Base-by-base conservation (phyloP, 208 protist species). In the Entamoeba invadens region DNA sequence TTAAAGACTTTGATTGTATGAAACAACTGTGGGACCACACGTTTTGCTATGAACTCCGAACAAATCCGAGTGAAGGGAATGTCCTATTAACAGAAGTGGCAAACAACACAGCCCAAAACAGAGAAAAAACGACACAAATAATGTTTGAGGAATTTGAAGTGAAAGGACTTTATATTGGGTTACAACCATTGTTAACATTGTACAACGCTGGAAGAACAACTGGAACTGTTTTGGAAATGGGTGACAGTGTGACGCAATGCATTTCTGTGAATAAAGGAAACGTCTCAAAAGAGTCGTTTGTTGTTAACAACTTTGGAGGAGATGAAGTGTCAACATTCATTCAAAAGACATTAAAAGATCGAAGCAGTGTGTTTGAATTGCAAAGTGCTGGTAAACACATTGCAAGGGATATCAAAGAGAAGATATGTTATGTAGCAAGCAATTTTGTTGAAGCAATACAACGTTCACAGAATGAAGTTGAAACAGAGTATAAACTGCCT, bases 11-110 rank as follows among this genome's bases (percentile, higher is more conserved):
- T 91, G 94, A 93, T 45, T 68, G 93, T 46, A 95, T 95, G 94
- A 44, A 94, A 91, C 93, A 94, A 93, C 95, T 96, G 93, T 99
- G 98, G 98, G 97, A 99, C 95, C 98, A 99, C 95, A 99, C 98
- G 93, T 99, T 99, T 57, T 57, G 18, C 18, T 25, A 57, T 57
- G 47, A 57, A 57, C 8, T 57, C 12, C 8, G 47, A 57, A 57
- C 18, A 18, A 18, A 8, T 25, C 47, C 47, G 18, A 18, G 18
- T 25, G 47, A 57, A 57, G 12, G 18, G 8, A 8, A 8, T 25
- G 47, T 57, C 18, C 47, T 57, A 25, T 25, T 57, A 25, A 25
- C 47, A 25, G 47, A 57, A 57, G 8, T 18, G 18, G 12, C 47
- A 57, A 57, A 25, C 12, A 57, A 57, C 18, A 8, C 47, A 57